A percentile compares a stretch with the other conserved stretches of the same genome.
Evolutionary conservation across 2,329 filamentous ascomycete species (phyloP).

Genomic region (Knoxdaviesia proteae): DNA sequence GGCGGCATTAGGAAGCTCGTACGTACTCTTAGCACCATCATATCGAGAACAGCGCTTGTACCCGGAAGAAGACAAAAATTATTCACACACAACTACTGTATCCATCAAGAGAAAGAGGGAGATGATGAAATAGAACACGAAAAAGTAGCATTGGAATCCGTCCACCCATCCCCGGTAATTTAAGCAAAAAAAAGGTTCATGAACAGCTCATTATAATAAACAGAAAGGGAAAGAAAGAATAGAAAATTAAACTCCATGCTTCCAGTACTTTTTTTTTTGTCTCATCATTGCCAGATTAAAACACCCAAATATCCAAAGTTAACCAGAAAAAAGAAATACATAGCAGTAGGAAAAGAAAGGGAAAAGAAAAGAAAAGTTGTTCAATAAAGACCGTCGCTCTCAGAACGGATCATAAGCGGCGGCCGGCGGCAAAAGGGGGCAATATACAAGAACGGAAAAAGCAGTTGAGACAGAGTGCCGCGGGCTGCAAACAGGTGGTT

Average conservation of each 20-base stretch:
- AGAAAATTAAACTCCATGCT: not conserved
- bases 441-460: too few relatives aligned
- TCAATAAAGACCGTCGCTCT: too few relatives aligned
- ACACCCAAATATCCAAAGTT: not conserved
- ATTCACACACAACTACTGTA: not conserved
- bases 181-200: not conserved
- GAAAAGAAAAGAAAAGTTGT: not conserved
- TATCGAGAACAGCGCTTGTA: not conserved
- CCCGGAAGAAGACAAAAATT: not conserved
- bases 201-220: not conserved
- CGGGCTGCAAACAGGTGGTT: not conserved
- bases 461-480: too few relatives aligned
- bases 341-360: not conserved
- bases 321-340: conserved; percentile 4
- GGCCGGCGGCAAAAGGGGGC: too few relatives aligned
- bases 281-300: not conserved
- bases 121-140: not conserved
- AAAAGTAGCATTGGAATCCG: not conserved
- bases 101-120: not conserved
- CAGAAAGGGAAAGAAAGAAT: not conserved
- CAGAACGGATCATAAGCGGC: too few relatives aligned
- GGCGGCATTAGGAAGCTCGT: too few relatives aligned
- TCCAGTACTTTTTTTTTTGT: not conserved
- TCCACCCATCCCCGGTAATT: not conserved
- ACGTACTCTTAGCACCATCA: not conserved